A percentile compares a stretch with the other conserved stretches of the same genome.
Evolutionary conservation across 2,329 filamentous ascomycete genomes (phyloP).

Genomic region (Neoscytalidium dimidiatum): DNA sequence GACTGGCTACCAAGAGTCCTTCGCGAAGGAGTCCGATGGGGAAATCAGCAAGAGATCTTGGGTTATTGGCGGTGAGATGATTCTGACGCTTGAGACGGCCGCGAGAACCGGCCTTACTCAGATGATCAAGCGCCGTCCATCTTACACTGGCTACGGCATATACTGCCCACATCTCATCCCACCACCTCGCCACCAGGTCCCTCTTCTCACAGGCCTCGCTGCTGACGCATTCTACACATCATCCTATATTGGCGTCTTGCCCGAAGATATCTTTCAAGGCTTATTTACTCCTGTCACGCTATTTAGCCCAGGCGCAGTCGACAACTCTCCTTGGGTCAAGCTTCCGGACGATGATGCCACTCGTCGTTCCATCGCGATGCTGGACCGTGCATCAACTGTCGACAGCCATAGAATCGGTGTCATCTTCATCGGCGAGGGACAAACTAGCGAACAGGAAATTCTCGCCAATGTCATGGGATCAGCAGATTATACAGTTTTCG

Average conservation of each 20-base stretch:
- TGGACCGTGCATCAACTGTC: slow-evolving; percentile 86
- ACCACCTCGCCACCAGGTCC: slow-evolving; percentile 43
- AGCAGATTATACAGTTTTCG: slow-evolving; percentile 82
- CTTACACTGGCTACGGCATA: slow-evolving; percentile 45
- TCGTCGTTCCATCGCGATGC: slow-evolving; percentile 72
- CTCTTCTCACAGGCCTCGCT: slow-evolving; percentile 40
- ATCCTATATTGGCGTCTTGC: slow-evolving; percentile 64
- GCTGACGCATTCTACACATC: slow-evolving; percentile 47
- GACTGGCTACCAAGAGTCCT: slow-evolving; percentile 66
- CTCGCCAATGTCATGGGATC: slow-evolving; percentile 85
- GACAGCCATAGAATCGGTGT: slow-evolving; percentile 96
- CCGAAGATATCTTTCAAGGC: slow-evolving; percentile 72
- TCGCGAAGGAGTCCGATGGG: slow-evolving; percentile 65
- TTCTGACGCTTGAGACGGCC: slow-evolving; percentile 67
- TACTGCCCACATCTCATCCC: slow-evolving; percentile 38
- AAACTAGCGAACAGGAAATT: slow-evolving; percentile 80
- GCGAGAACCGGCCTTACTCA: slow-evolving; percentile 67
- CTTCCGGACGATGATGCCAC: slow-evolving; percentile 72
- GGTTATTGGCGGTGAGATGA: slow-evolving; percentile 64
- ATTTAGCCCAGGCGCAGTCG: slow-evolving; percentile 23
- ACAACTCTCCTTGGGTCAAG: slow-evolving; percentile 64
- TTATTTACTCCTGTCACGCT: slow-evolving; percentile 58
- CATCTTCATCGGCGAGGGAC: slow-evolving; percentile 86
- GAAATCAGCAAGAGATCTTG: slow-evolving; percentile 68
- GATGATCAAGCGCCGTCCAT: slow-evolving; percentile 69